Evolutionary conservation across 768 basidiomycete genomes (phyloP).

Genomic region (Ramaria sp.): DNA sequence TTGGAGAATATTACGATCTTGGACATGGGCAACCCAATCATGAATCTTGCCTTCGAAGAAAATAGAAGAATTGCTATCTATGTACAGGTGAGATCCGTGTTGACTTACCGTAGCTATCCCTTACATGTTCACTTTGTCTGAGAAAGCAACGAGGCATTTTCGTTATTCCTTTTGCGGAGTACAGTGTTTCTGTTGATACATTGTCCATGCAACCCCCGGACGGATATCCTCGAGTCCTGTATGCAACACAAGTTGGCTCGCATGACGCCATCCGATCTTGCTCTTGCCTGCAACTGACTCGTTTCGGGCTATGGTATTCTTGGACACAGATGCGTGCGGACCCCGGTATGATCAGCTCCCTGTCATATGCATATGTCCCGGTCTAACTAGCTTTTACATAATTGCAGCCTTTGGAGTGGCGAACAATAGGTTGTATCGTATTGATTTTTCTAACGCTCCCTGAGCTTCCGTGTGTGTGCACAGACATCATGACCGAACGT

Average conservation of each 20-base stretch:
- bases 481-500: too few relatives aligned
- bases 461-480: too few relatives aligned
- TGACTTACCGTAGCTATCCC: background rate
- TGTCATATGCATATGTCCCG: background rate
- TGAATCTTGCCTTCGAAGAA: constrained; percentile 19
- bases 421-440: background rate
- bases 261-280: background rate
- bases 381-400: background rate
- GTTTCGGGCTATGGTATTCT: constrained; percentile 4
- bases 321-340: background rate
- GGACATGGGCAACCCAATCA: constrained; percentile 11
- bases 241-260: background rate
- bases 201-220: background rate
- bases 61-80: constrained; percentile 8
- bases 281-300: constrained; percentile 4
- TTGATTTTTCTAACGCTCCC: constrained; percentile 1
- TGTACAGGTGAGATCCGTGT: background rate
- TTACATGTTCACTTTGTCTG: background rate
- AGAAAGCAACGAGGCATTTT: constrained; percentile 6
- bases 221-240: background rate
- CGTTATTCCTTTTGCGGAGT: background rate
- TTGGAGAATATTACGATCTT: constrained; percentile 14
- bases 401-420: background rate
- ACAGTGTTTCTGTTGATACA: background rate
- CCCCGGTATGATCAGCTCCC: background rate